Evolutionary conservation across 2,329 filamentous ascomycete species (phyloP).

Genomic region (Chaetoscypha palmicola): DNA sequence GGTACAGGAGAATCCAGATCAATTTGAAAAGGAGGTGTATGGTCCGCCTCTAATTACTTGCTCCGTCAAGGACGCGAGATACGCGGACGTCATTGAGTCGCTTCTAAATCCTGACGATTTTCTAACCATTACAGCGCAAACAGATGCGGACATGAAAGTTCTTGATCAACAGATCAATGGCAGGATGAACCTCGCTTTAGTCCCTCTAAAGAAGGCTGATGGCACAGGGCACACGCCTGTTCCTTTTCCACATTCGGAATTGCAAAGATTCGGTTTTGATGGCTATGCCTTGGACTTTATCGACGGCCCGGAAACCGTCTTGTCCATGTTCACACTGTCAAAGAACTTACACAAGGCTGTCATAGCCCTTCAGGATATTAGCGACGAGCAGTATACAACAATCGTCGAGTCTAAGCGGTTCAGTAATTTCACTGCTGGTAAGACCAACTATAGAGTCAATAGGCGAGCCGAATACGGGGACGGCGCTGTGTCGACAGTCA

Average conservation of each 20-base stretch:
- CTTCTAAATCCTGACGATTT: slow-evolving; percentile 47
- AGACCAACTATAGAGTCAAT: slow-evolving; percentile 54
- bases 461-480: slow-evolving; percentile 76
- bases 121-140: slow-evolving; percentile 67
- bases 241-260: slow-evolving; percentile 46
- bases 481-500: slow-evolving; percentile 61
- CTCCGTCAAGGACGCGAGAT: slow-evolving; percentile 51
- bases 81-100: slow-evolving; percentile 53
- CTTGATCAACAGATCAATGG: slow-evolving; percentile 60
- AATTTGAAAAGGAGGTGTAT: slow-evolving; percentile 56
- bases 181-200: slow-evolving; percentile 57
- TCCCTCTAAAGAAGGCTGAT: slow-evolving; percentile 60
- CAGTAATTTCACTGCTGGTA: slow-evolving; percentile 62
- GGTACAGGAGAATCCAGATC: slow-evolving; percentile 62
- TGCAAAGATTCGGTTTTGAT: slow-evolving; percentile 60
- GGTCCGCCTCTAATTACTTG: slow-evolving; percentile 61
- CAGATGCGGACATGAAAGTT: slow-evolving; percentile 63
- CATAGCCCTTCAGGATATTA: slow-evolving; percentile 56
- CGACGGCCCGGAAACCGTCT: slow-evolving; percentile 71
- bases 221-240: slow-evolving; percentile 44
- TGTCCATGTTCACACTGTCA: slow-evolving; percentile 81
- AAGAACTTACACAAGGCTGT: slow-evolving; percentile 62
- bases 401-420: slow-evolving; percentile 52
- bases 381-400: slow-evolving; percentile 59
- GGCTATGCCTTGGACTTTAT: slow-evolving; percentile 74